Base-by-base conservation (phyloP, 805 yeast genomes). In the Clavispora fructus region DNA sequence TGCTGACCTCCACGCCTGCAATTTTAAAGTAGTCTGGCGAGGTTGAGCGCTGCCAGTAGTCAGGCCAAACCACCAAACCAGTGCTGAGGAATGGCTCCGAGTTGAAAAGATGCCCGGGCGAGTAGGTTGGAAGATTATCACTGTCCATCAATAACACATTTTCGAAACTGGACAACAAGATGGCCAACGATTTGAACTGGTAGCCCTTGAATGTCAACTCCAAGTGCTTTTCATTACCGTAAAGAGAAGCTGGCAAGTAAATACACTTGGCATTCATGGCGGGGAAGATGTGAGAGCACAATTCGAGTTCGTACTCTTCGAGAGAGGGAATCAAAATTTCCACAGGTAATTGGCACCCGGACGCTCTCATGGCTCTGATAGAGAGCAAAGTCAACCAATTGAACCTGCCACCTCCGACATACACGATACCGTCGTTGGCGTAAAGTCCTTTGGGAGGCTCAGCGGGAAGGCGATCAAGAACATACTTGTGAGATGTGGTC, bases 31-130 rank as follows among this genome's bases (percentile, higher is more conserved):
- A 84, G 33, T 68, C 67, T 6, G 96, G 95, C 1, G 87, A 78
- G 1, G 91, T 86, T 7, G 91, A 81, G 53, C 96, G 75, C 62
- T 83, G 78, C 96, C 96, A 88, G 62, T 82, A 88, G 64, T 88
- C 96, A 1, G 95, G 95, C 92, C 95, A 88, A 2, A 82, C 71
- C 29, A 84, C 73, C 61, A 84, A 62, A 3, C 87, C 85, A 33
- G 67, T 62, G 12, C 65, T 59, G 27, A 48, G 71, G 64, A 77
- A 87, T 1, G 87, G 82, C 39, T 80, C 79, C 11, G 68, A 63
- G 4, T 66, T 67, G 60, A 88, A 85, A 19, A 87, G 59, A 16
- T 63, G 60, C 53, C 82, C 86, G 2, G 92, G 84, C 11, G 82
- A 74, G 55, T 73, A 74, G 3, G 84, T 77, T 0, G 95, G 90